These are phyloP conservation scores for Cardiospermum halicacabum DNA, from an alignment of 345 rosid species.

Conservation along the genomic window DNA sequence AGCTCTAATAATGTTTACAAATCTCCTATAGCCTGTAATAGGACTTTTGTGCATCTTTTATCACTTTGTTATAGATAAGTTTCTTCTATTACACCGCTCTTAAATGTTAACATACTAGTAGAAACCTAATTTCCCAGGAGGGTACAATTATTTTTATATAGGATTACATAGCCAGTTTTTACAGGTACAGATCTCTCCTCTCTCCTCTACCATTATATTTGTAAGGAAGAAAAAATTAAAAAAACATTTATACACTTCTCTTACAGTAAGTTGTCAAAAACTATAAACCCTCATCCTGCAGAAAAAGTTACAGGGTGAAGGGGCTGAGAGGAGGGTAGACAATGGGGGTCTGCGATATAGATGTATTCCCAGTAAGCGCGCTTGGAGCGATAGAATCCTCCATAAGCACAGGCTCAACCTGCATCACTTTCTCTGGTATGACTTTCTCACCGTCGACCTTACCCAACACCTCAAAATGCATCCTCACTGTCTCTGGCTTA, in stretches of 20 bases:
- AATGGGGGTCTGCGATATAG: conserved; percentile 51
- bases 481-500: conserved; percentile 57
- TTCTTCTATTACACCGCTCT: too few species aligned
- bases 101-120: too few species aligned
- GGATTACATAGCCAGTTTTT: not conserved
- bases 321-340: conserved; percentile 57
- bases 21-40: not conserved
- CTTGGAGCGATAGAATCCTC: conserved; percentile 63
- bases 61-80: not conserved
- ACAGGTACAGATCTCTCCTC: conserved; percentile 7
- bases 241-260: conserved; percentile 9
- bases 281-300: not conserved
- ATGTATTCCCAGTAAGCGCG: conserved; percentile 45
- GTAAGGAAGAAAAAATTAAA: not conserved
- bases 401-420: conserved; percentile 47
- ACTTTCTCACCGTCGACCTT: conserved; percentile 78
- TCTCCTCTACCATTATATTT: not conserved
- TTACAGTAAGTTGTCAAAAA: conserved; percentile 3
- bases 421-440: conserved; percentile 64
- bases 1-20: not conserved
- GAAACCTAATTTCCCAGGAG: too few species aligned
- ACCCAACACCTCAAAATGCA: conserved; percentile 91
- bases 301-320: conserved; percentile 46
- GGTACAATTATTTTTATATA: too few species aligned
- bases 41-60: not conserved